phyloP scores from a whole-genome alignment of 495 filamentous ascomycete genomes.

The Melanomma pulvis-pyrius region DNA sequence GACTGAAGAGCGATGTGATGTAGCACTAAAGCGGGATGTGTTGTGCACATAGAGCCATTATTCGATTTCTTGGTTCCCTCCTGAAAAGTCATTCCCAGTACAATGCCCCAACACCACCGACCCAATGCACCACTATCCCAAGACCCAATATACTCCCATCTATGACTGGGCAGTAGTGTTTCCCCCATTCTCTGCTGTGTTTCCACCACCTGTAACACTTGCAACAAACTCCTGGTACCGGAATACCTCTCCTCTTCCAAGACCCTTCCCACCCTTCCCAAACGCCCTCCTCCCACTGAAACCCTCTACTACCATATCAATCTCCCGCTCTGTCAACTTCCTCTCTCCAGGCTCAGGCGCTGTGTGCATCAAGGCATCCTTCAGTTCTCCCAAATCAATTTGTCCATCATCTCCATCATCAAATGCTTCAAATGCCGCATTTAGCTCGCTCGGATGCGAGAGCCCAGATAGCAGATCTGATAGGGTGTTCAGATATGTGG shows the following conservation, averaged over 20 bases:
- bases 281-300: conserved; percentile 84
- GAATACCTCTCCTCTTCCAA: conserved; percentile 69
- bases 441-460: conserved; percentile 72
- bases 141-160: neutral
- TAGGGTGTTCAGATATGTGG: conserved; percentile 78
- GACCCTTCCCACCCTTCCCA: conserved; percentile 50
- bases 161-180: conserved; percentile 1
- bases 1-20: too few relatives aligned
- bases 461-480: conserved; percentile 71
- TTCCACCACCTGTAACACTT: conserved; percentile 28
- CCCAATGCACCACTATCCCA: neutral
- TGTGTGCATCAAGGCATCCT: conserved; percentile 80
- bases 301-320: conserved; percentile 79
- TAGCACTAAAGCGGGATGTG: too few relatives aligned
- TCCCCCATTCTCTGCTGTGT: conserved; percentile 23
- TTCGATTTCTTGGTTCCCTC: too few relatives aligned
- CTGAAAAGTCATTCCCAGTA: neutral
- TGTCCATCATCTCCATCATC: conserved; percentile 95
- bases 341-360: conserved; percentile 71
- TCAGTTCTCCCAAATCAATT: conserved; percentile 78
- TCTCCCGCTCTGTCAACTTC: conserved; percentile 69
- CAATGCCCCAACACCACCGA: neutral
- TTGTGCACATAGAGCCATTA: too few relatives aligned
- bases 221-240: conserved; percentile 77
- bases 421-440: conserved; percentile 89